Evolutionary conservation across 768 basidiomycete genomes (phyloP), one percentile per base, ranked within the genome.

Genomic region (Leccinum broughii): DNA sequence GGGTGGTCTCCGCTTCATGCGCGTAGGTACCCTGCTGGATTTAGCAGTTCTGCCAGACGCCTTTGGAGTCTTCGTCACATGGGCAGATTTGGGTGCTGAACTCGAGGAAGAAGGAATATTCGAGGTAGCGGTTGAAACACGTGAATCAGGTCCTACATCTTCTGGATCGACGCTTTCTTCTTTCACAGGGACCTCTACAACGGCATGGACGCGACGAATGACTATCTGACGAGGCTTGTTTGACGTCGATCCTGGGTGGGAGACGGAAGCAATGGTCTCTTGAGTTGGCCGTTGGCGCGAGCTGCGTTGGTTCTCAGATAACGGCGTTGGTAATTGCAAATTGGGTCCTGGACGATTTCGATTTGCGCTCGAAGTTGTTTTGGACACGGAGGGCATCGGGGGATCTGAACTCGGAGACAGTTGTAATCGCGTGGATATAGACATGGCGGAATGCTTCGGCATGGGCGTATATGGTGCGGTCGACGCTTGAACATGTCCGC

Each of bases 121-220:
- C 11, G 72, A 60, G 13, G 57, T n/a, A 35, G 64, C 61, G n/a
- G 55, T 26, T 14, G 72, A 61, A 22, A 55, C 20, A 14, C 32
- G 30, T 30, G 56, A 30, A 9, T 28, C 56, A 17, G 8, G 8
- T 26, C 55, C 58, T 9, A 61, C 11, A n/a, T 32, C 74, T 6
- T 79, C 79, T n/a, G 75, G 75, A 4, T 78, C 77, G 2, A 75
- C 76, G 3, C 83, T 85, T 70, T 90, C 88, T 57, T 80, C 80
- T 66, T 90, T 90, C 39, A 90, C 83, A 35, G 81, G 77, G 1
- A 89, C 75, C 20, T 89, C 78, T 6, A 83, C 69, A 3, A 78
- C 69, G 28, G 89, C 86, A 22, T 84, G 82, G 8, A 90, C 89
- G 35, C 85, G 84, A 22, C 89, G 83, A 46, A 90, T 78, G 15